Evolutionary conservation across 2,329 filamentous ascomycete species (phyloP), one percentile per base, ranked within the genome.

Genomic region (Epichloe typhina): DNA sequence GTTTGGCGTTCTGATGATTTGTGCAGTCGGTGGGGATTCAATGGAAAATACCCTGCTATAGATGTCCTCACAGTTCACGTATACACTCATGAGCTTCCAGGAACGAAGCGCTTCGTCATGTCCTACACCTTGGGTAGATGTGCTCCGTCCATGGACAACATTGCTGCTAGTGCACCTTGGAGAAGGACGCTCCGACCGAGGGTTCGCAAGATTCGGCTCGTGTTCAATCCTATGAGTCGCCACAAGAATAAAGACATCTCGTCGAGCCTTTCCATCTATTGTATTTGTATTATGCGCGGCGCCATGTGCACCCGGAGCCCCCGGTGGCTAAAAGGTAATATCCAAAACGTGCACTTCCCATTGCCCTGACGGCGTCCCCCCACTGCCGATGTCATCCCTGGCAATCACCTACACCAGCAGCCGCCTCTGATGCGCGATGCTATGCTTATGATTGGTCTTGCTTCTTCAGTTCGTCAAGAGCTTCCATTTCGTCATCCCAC

Each of bases 401-500:
- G 40, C 23, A 19, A 31, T 35, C 19, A 31, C 9, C 4, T 31
- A 8, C 5, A 33, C 33, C 23, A 45, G 11, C 23, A 19, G 11
- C 7, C 11, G 7, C 6, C 23, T 6, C 13, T 40, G 11, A 41
- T 26, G 1, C 31, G 15, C 17, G 15, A 15, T 47, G 36, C 37
- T n/a, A 42, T 37, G 21, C 39, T 15, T 41, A 51, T 38, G 43
- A 49, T 7, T 50, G 36, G 2, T 42, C 46, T 19, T 47, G 42
- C 50, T 61, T 57, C 43, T 61, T 63, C n/a, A 54, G 50, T 35
- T 66, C 70, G 26, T 77, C 74, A 12, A 74, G 63, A 5, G 68
- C 73, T 46, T 74, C 74, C 69, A 80, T 75, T 63, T 81, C 77
- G 37, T 81, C 77, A 47, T 75, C 77, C 77, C 77, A 80, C 50